Percentiles rank a stretch among this genome's conserved stretches.
Evolutionary conservation across 345 rosid genomes (phyloP).

Genomic region (Hibiscus syriacus): DNA sequence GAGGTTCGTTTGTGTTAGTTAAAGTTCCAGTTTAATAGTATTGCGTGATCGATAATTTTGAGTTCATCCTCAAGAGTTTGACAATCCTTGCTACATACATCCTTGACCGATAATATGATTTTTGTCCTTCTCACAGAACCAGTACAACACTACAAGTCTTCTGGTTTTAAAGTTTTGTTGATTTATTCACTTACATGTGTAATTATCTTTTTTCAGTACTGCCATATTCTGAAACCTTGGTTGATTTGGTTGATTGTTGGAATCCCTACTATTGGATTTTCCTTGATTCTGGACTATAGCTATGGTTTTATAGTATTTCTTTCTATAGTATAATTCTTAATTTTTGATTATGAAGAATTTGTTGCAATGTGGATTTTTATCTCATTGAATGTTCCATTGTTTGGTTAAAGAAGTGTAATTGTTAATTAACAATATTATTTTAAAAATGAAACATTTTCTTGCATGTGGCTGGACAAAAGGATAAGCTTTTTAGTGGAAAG

Average conservation of each 20-base stretch:
- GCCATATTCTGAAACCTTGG: neutral
- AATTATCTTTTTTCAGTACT: neutral
- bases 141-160: neutral
- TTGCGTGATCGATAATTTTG: neutral
- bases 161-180: neutral
- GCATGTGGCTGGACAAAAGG: neutral
- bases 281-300: neutral
- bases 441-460: neutral
- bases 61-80: neutral
- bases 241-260: neutral
- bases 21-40: neutral
- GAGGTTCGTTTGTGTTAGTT: constrained; percentile 46
- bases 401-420: neutral
- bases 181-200: neutral
- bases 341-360: neutral
- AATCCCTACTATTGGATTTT: neutral
- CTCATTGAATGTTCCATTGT: neutral
- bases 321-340: neutral
- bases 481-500: neutral
- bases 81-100: neutral
- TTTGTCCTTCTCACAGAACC: neutral
- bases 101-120: neutral
- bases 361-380: neutral
- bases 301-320: neutral
- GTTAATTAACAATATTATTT: neutral